Conservation (phyloP, 2,329 filamentous ascomycete genomes). For the Fusarium paranaense region DNA sequence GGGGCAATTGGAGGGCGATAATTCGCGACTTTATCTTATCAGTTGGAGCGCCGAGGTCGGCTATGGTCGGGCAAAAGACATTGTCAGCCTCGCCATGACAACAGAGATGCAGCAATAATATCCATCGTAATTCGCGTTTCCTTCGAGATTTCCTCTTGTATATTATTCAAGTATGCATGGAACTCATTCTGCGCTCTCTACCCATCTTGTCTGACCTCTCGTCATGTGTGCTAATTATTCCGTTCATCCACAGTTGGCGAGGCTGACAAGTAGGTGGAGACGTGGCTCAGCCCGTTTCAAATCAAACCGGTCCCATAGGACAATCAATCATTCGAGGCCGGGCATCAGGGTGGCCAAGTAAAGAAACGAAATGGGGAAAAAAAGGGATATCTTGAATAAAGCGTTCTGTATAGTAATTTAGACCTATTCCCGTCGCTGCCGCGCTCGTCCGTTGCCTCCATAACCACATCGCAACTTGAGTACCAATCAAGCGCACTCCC, state of each 20-base stretch:
- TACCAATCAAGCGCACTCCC: neutral
- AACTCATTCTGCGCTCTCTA: neutral
- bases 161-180: neutral
- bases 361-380: neutral
- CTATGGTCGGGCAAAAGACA: conserved; percentile 2
- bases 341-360: neutral
- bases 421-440: conserved; percentile 18
- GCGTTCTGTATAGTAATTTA: conserved; percentile 15
- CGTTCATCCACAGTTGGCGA: neutral
- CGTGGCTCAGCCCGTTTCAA: conserved; percentile 22
- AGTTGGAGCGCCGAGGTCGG: conserved; percentile 30
- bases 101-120: neutral
- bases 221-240: neutral
- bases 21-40: conserved; percentile 32
- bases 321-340: conserved; percentile 31
- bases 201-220: neutral
- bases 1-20: conserved; percentile 12
- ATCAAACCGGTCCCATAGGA: conserved; percentile 38
- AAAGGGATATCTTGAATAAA: conserved; percentile 25
- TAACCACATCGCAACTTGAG: neutral
- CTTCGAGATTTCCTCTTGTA: neutral
- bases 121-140: neutral
- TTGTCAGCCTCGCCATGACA: neutral
- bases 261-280: conserved; percentile 23
- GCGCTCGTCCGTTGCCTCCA: neutral